Evolutionary conservation across 176 grass and related monocot species (phyloP).

Genomic region (Saccharum spontaneum): DNA sequence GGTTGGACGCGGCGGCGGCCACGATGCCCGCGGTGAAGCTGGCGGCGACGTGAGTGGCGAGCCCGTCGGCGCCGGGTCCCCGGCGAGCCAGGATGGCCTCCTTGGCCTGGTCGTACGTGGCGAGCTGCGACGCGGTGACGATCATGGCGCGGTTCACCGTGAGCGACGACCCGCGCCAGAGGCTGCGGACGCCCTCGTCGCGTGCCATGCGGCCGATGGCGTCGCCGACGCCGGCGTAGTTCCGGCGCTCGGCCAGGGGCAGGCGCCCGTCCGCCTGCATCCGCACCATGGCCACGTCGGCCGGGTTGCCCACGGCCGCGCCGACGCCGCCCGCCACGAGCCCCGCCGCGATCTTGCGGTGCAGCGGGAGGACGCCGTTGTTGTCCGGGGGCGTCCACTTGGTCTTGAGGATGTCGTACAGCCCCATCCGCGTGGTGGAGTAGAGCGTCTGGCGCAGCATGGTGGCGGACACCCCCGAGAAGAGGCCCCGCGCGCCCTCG

Average conservation of each 20-base stretch:
- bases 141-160: slow-evolving; percentile 96
- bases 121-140: slow-evolving; percentile 84
- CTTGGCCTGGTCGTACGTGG: slow-evolving; percentile 88
- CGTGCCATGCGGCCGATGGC: slow-evolving; percentile 72
- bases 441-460: slow-evolving; percentile 91
- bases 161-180: slow-evolving; percentile 76
- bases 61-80: slow-evolving; percentile 49
- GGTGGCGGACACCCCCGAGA: slow-evolving; percentile 81
- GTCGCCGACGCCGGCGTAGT: slow-evolving; percentile 81
- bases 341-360: slow-evolving; percentile 67
- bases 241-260: slow-evolving; percentile 71
- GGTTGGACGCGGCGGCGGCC: slow-evolving; percentile 67
- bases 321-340: slow-evolving; percentile 79
- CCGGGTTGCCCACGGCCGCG: slow-evolving; percentile 86
- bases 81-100: slow-evolving; percentile 70
- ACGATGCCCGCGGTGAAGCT: slow-evolving; percentile 77
- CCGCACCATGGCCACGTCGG: slow-evolving; percentile 94
- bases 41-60: slow-evolving; percentile 73
- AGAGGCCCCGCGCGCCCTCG: slow-evolving; percentile 70
- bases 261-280: slow-evolving; percentile 95
- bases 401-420: slow-evolving; percentile 92
- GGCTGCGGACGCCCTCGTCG: slow-evolving; percentile 74
- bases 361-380: slow-evolving; percentile 51
- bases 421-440: slow-evolving; percentile 93
- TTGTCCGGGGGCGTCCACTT: slow-evolving; percentile 42